phyloP scores from a whole-genome alignment of 164 flowering plant genomes.

The Magnolia officinalis region DNA sequence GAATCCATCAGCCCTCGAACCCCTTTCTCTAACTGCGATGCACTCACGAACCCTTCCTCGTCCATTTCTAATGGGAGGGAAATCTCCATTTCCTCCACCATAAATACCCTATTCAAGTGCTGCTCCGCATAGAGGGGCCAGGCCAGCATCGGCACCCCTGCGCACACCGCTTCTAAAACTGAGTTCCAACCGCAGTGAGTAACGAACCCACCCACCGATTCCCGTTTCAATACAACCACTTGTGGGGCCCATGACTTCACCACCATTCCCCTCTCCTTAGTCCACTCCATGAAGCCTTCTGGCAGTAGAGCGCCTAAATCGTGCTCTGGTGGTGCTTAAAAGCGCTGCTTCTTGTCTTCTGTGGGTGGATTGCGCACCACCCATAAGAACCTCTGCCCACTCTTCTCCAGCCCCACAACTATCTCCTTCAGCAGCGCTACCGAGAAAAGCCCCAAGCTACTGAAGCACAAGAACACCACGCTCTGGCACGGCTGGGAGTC shows the following conservation, averaged over 20 bases:
- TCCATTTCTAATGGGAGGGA: constrained; percentile 21
- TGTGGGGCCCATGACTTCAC: constrained; percentile 43
- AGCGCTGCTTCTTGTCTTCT: constrained; percentile 8
- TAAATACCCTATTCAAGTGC: constrained; percentile 21
- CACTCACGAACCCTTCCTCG: constrained; percentile 24
- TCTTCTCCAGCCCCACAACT: constrained; percentile 40
- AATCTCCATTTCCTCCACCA: constrained; percentile 36
- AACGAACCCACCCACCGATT: constrained; percentile 40
- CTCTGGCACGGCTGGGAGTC: constrained; percentile 34
- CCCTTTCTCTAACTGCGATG: constrained; percentile 26
- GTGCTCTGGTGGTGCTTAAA: constrained; percentile 15
- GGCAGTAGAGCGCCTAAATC: constrained; percentile 28
- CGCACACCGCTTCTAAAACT: constrained; percentile 32
- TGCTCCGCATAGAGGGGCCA: constrained; percentile 52
- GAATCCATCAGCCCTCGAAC: constrained; percentile 20
- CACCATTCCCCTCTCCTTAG: constrained; percentile 30
- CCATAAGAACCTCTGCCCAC: constrained; percentile 43
- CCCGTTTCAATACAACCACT: constrained; percentile 28
- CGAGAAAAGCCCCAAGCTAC: constrained; percentile 35
- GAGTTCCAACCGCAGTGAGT: constrained; percentile 55
- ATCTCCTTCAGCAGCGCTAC: constrained; percentile 34
- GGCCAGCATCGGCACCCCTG: constrained; percentile 43
- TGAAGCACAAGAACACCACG: constrained; percentile 44
- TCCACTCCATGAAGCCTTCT: constrained; percentile 33
- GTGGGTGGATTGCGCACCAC: constrained; percentile 36